Evolutionary conservation across 805 yeast genomes (phyloP), one percentile per base, ranked within the genome.

Genomic region (Cyberlindnera xishuangbannaensis): DNA sequence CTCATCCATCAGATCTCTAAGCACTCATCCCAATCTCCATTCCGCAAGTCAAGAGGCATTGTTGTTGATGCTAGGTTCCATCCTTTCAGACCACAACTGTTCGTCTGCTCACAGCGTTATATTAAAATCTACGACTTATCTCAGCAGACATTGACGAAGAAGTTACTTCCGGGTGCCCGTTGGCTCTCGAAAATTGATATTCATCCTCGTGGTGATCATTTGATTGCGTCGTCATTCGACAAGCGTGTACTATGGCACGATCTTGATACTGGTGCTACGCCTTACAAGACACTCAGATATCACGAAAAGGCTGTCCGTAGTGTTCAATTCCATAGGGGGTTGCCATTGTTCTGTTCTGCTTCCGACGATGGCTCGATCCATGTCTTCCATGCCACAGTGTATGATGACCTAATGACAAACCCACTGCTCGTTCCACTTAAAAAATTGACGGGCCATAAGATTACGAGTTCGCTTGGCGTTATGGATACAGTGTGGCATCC

Each of bases 191-290:
- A 79, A 47, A 78, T 92, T 53, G 97, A 88, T 56, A 81, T 92
- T 32, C 97, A 92, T 59, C 97, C 97, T 38, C 71, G 94, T 45
- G 98, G 98, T 36, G 97, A 92, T 58, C 88, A 92, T 53, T 76
- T 92, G 33, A 62, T 92, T 43, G 95, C 95, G 11, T 83, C 90
- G 7, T 86, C 97, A 3, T 92, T 75, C 58, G 98, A 92, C 60
- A 87, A 88, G 69, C 74, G 97, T 47, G 94, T 92, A 5, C 71
- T 88, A 45, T 92, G 98, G 98, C 97, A 90, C 54, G 98, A 92
- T 68, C 65, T 90, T 53, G 98, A 92, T 59, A 69, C 94, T 42
- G 69, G 83, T 28, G 67, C 73, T 36, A 85, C 95, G 30, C 98
- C 98, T 19, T 92, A 87, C 67, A 92, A 94, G 68, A 90, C 95